Evolutionary conservation across 208 protist species (phyloP).

Genomic region (Leishmania tarentolae): DNA sequence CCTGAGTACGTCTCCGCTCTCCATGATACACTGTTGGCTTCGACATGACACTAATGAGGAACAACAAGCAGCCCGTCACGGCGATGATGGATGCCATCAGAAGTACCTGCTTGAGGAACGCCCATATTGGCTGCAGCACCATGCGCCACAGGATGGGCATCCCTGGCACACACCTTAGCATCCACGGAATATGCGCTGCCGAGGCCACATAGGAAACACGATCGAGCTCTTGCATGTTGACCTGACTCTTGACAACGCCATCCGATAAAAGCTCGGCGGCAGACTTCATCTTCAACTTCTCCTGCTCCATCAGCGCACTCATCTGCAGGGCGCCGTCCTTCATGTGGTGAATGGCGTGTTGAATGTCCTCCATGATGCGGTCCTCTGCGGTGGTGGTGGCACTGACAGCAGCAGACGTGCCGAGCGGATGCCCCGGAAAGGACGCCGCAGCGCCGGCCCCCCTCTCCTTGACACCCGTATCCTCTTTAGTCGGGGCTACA

Average conservation of each 20-base stretch:
- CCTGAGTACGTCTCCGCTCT: background rate
- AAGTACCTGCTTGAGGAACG: slow-evolving; percentile 51
- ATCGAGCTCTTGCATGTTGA: slow-evolving; percentile 37
- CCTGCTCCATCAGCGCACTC: slow-evolving; percentile 58
- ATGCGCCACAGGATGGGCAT: slow-evolving; percentile 50
- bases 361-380: slow-evolving; percentile 56
- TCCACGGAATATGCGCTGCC: slow-evolving; percentile 13
- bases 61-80: slow-evolving; percentile 33
- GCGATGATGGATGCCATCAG: slow-evolving; percentile 44
- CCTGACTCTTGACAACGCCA: slow-evolving; percentile 40
- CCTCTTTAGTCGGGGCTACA: background rate
- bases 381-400: slow-evolving; percentile 31
- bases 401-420: background rate
- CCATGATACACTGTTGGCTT: slow-evolving; percentile 35
- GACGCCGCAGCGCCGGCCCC: background rate
- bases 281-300: slow-evolving; percentile 38
- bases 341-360: slow-evolving; percentile 52
- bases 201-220: slow-evolving; percentile 23
- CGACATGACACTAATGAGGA: slow-evolving; percentile 47
- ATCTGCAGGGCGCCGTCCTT: slow-evolving; percentile 61
- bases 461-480: background rate
- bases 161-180: slow-evolving; percentile 46
- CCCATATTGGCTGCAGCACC: slow-evolving; percentile 63
- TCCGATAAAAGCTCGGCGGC: slow-evolving; percentile 51
- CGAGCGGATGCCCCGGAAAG: background rate